These are phyloP conservation scores for Solanum phureja DNA, from an alignment of 257 asterid genomes.

Conservation along the genomic window DNA sequence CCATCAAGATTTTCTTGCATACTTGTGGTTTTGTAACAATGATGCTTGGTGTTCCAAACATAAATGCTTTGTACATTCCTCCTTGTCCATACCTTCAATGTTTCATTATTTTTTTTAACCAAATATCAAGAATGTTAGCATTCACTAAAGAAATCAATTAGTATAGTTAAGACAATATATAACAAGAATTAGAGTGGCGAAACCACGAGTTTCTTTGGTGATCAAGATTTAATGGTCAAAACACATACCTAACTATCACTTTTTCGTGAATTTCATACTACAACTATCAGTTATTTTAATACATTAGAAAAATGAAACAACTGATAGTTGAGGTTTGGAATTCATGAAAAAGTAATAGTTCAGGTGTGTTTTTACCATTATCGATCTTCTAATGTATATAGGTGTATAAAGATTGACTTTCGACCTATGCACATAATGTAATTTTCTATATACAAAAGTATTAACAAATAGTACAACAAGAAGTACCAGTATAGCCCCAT, in stretches of 20 bases:
- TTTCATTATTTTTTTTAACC: not conserved
- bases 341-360: too few species aligned
- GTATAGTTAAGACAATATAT: not conserved
- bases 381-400: too few species aligned
- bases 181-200: not conserved
- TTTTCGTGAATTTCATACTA: not conserved
- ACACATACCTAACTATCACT: not conserved
- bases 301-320: too few species aligned
- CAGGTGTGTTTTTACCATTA: too few species aligned
- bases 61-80: not conserved
- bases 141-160: not conserved
- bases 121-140: not conserved
- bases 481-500: too few species aligned
- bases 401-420: too few species aligned
- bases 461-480: too few species aligned
- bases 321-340: too few species aligned
- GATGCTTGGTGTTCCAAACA: slow-evolving; percentile 8
- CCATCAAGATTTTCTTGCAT: slow-evolving; percentile 5
- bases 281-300: not conserved
- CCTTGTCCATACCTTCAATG: slow-evolving; percentile 1
- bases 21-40: slow-evolving; percentile 1
- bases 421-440: too few species aligned
- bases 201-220: not conserved
- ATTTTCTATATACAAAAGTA: too few species aligned
- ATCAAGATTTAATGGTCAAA: not conserved